These are phyloP conservation scores for Chytridium lagenaria DNA, from an alignment of 371 early-diverging fungal genomes.

Conservation along the genomic window DNA sequence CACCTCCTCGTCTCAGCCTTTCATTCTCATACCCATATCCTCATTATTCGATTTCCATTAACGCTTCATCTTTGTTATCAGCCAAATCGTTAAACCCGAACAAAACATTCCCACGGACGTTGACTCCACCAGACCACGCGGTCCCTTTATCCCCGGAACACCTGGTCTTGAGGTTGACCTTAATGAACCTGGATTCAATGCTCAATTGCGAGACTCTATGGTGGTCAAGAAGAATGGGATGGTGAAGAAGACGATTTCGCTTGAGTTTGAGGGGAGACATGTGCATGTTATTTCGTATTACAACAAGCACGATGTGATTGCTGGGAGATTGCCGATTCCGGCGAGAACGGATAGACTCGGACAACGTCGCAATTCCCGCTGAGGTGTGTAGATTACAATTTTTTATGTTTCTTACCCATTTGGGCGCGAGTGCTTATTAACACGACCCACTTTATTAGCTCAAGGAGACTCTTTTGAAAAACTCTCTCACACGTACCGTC, in stretches of 20 bases:
- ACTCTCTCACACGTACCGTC: background rate
- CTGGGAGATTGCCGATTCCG: conserved; percentile 12
- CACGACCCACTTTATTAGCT: background rate
- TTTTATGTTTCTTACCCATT: background rate
- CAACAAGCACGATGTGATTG: conserved; percentile 6
- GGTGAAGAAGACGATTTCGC: conserved; percentile 20
- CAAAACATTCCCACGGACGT: background rate
- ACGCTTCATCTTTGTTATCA: background rate
- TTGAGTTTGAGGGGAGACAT: background rate
- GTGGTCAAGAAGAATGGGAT: conserved; percentile 6
- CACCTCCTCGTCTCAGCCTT: too few species aligned
- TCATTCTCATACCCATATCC: background rate
- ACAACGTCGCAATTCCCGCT: background rate
- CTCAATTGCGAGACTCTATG: conserved; percentile 16
- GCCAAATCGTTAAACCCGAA: conserved; percentile 16
- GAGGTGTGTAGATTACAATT: conserved; percentile 14
- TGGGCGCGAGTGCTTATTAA: background rate
- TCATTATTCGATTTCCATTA: too few species aligned
- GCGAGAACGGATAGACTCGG: background rate
- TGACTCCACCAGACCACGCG: background rate
- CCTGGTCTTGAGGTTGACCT: background rate
- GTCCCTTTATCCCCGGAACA: background rate
- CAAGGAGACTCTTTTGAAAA: background rate
- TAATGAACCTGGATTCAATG: conserved; percentile 12
- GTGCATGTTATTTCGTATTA: conserved; percentile 26